phyloP scores from a whole-genome alignment of 768 basidiomycete genomes.

The Boletus coccyginus region DNA sequence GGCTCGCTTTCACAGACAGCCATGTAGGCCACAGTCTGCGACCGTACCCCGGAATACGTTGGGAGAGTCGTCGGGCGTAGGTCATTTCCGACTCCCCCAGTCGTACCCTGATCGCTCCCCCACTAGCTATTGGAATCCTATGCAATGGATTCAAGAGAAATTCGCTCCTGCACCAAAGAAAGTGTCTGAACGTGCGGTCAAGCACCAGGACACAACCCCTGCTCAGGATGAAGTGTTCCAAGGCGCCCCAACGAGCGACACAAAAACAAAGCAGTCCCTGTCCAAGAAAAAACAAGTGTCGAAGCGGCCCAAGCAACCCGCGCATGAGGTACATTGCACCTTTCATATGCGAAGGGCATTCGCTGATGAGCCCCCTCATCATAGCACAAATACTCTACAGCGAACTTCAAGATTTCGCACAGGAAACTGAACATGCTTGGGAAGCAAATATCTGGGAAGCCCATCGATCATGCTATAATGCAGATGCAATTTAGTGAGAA shows the following conservation, averaged over 20 bases:
- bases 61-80: slow-evolving; percentile 46
- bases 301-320: slow-evolving; percentile 23
- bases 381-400: slow-evolving; percentile 92
- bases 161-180: slow-evolving; percentile 47
- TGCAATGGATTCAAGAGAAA: slow-evolving; percentile 63
- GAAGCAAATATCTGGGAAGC: slow-evolving; percentile 83
- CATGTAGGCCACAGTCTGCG: slow-evolving; percentile 11
- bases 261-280: slow-evolving; percentile 10
- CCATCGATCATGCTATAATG: slow-evolving; percentile 91
- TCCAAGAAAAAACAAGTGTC: slow-evolving; percentile 18
- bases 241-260: slow-evolving; percentile 24
- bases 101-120: background rate
- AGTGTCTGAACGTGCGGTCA: slow-evolving; percentile 43
- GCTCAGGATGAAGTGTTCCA: slow-evolving; percentile 45
- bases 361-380: slow-evolving; percentile 7
- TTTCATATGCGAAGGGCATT: background rate
- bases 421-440: slow-evolving; percentile 90
- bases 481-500: slow-evolving; percentile 98
- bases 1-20: slow-evolving; percentile 13
- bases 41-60: slow-evolving; percentile 25
- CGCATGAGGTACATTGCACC: slow-evolving; percentile 25
- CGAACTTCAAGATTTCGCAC: slow-evolving; percentile 90
- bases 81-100: slow-evolving; percentile 15
- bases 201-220: slow-evolving; percentile 24
- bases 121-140: slow-evolving; percentile 53